Evolutionary conservation across 148 eudicot genomes (phyloP).

Genomic region (Rheum nobile): DNA sequence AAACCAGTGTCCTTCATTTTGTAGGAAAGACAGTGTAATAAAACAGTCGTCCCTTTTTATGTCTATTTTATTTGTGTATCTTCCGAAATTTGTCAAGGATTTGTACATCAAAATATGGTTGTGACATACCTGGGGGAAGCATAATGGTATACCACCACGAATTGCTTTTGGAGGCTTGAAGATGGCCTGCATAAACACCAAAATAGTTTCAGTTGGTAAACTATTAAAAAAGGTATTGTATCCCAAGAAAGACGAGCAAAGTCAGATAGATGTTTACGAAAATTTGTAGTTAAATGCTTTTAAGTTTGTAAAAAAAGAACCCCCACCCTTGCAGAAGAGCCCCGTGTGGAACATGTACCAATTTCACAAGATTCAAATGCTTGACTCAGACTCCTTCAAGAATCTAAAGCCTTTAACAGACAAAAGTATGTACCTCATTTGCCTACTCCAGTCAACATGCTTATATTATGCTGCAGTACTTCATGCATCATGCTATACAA

Average conservation of each 20-base stretch:
- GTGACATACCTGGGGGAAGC: constrained; percentile 88
- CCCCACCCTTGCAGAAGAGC: not conserved
- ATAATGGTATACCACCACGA: constrained; percentile 97
- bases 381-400: not conserved
- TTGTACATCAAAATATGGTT: constrained; percentile 7
- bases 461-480: not conserved
- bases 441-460: not conserved
- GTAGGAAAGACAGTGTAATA: not conserved
- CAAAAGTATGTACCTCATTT: not conserved
- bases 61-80: not conserved
- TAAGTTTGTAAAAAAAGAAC: not conserved
- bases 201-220: constrained; percentile 1
- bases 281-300: not conserved
- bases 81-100: not conserved
- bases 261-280: not conserved
- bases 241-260: not conserved
- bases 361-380: not conserved
- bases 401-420: not conserved
- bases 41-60: not conserved
- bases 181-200: constrained; percentile 48
- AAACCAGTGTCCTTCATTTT: not conserved
- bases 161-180: constrained; percentile 90
- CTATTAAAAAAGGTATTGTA: not conserved
- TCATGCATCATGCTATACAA: not conserved
- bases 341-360: not conserved